Evolutionary conservation across 2,329 filamentous ascomycete species (phyloP), one percentile per base, ranked within the genome.

Genomic region (Coniochaeta ligniaria): DNA sequence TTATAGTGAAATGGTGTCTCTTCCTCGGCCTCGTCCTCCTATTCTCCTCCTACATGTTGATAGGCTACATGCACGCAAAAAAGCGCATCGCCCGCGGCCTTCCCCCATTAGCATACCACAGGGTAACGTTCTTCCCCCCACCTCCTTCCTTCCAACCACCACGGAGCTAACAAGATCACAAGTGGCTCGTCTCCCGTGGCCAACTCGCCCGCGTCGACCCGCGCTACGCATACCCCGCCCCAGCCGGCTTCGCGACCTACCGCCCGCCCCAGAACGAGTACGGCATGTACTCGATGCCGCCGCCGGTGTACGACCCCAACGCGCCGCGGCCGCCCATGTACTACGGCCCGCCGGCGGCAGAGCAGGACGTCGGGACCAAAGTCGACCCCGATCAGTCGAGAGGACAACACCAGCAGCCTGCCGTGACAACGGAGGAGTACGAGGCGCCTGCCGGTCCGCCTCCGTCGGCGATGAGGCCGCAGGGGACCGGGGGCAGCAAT

Each of bases 51-150:
- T 91, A 86, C 78, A 78, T 92, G 67, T 65, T 90, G 59, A 78
- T 84, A 62, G 89, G 89, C 63, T 89, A 89, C 72, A 74, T 83
- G 55, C 91, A 94, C 73, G 91, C 90, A 54, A 84, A 84, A 71
- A 75, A 75, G 54, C 81, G 91, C 55, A 78, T 93, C 64, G 79
- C 77, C 63, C 87, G 86, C 71, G 89, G 89, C 1, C 76, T 86
- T 41, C 77, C 79, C 20, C 87, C 90, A 17, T 74, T 92, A 38
- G 74, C 73, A 63, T 94, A 94, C 70, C 90, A 95, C 73, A 78
- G 87, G 68, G 86, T 88, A 79, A 36, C 82, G 66, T 12, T 35
- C 11, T 16, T 55, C 41, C 17, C 47, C 43, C 33, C 38, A 17
- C 45, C 55, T 60, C n/a, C 4, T 12, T 52, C n/a, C 24, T 45